Percentiles rank a stretch among this genome's conserved stretches.
Evolutionary conservation across 2,329 filamentous ascomycete species (phyloP).

Genomic region (Talaromyces sp.): DNA sequence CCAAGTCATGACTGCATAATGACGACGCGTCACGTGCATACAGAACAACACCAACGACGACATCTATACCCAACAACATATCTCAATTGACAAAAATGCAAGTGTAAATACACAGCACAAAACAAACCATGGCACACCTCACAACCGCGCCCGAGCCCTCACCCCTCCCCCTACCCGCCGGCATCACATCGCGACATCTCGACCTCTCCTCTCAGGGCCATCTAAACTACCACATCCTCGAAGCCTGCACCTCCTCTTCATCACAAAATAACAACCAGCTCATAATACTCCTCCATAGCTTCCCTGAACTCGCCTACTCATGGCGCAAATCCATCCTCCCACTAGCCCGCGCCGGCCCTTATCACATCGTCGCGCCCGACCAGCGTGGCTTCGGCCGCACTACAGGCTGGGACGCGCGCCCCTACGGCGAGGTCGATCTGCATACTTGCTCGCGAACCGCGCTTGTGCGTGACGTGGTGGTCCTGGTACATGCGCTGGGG

Average conservation of each 20-base stretch:
- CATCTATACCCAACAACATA: neutral
- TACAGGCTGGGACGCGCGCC: constrained; percentile 51
- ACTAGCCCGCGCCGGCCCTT: constrained; percentile 52
- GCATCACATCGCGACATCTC: constrained; percentile 52
- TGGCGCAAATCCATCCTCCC: constrained; percentile 59
- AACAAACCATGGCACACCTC: constrained; percentile 3
- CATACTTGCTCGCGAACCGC: constrained; percentile 52
- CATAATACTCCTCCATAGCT: constrained; percentile 60
- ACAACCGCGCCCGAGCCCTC: constrained; percentile 22
- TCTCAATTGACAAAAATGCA: neutral
- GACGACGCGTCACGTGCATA: constrained; percentile 10
- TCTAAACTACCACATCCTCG: constrained; percentile 57
- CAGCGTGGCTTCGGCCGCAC: constrained; percentile 64
- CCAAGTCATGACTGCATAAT: constrained; percentile 5
- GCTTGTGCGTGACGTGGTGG: constrained; percentile 57
- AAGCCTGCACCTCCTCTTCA: constrained; percentile 41
- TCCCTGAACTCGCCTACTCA: constrained; percentile 63
- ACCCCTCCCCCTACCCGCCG: constrained; percentile 50
- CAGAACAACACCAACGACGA: neutral
- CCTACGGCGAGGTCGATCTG: constrained; percentile 50
- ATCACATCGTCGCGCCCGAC: constrained; percentile 61
- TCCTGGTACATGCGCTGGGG: constrained; percentile 56
- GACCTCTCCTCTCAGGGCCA: constrained; percentile 44
- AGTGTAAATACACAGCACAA: neutral
- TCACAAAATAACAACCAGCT: constrained; percentile 24